Evolutionary conservation across 768 basidiomycete genomes (phyloP).

Genomic region (Mycena kentingensis): DNA sequence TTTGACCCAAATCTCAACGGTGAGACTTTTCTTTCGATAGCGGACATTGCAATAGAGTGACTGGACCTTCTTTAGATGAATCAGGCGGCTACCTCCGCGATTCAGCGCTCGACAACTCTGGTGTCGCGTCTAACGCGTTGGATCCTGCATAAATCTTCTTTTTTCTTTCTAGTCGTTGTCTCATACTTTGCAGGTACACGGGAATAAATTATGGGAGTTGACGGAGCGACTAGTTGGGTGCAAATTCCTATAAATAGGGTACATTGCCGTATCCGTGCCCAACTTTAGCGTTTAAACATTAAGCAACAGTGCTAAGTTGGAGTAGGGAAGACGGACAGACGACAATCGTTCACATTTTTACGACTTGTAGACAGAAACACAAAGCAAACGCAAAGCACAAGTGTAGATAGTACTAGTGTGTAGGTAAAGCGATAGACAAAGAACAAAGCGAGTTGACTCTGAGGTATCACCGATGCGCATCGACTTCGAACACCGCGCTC

Average conservation of each 20-base stretch:
- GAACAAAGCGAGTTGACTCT: background rate
- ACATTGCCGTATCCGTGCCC: too few species aligned
- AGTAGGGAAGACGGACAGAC: too few species aligned
- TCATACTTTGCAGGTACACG: background rate
- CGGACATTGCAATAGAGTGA: background rate
- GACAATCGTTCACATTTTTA: too few species aligned
- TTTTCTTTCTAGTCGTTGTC: background rate
- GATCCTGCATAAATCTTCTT: slow-evolving; percentile 4
- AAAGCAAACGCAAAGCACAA: too few species aligned
- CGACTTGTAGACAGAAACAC: too few species aligned
- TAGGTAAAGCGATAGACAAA: too few species aligned
- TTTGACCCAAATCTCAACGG: slow-evolving; percentile 19
- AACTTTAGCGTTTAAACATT: too few species aligned
- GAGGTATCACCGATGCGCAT: too few species aligned
- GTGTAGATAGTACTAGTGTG: too few species aligned
- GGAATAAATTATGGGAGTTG: slow-evolving; percentile 15
- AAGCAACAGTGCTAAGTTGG: too few species aligned
- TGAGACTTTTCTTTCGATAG: background rate
- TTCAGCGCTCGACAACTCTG: slow-evolving; percentile 1
- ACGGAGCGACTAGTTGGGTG: slow-evolving; percentile 12
- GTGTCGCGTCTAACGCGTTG: slow-evolving; percentile 8
- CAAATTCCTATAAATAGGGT: slow-evolving; percentile 17
- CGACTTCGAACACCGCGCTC: too few species aligned
- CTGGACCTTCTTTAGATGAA: background rate
- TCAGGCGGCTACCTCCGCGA: slow-evolving; percentile 8